Percentiles rank a stretch among this genome's conserved stretches.
Conservation (phyloP, 441 rosid genomes). For the Hura crepitans region DNA sequence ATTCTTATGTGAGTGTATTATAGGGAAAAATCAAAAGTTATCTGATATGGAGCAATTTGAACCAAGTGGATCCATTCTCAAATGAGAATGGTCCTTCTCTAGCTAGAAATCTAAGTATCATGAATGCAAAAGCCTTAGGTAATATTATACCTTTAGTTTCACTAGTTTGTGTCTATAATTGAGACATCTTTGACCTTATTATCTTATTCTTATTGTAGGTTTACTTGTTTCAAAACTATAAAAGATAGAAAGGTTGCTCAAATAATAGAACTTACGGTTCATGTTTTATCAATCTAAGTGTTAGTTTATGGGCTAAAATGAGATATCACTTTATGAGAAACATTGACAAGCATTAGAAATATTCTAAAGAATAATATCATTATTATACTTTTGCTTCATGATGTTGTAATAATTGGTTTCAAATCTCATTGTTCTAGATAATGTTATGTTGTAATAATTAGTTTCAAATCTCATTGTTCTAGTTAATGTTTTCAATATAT, state of each 20-base stretch:
- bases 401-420: conserved; percentile 4
- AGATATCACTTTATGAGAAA: conserved; percentile 4
- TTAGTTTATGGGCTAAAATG: neutral
- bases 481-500: no score
- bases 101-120: conserved; percentile 76
- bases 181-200: conserved; percentile 2
- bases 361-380: neutral
- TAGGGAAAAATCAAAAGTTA: conserved; percentile 92
- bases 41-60: conserved; percentile 70
- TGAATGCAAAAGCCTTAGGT: conserved; percentile 87
- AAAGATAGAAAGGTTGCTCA: conserved; percentile 14
- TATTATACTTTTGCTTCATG: neutral
- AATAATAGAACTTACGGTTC: neutral
- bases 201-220: conserved; percentile 36
- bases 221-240: conserved; percentile 75
- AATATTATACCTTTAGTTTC: neutral
- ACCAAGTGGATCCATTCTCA: conserved; percentile 72
- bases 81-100: conserved; percentile 73
- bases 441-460: neutral
- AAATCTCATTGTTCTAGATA: neutral
- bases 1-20: neutral
- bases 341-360: neutral
- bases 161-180: neutral
- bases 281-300: neutral
- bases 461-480: neutral